Conservation (phyloP, 805 yeast species). For the Novakomyces olei region DNA sequence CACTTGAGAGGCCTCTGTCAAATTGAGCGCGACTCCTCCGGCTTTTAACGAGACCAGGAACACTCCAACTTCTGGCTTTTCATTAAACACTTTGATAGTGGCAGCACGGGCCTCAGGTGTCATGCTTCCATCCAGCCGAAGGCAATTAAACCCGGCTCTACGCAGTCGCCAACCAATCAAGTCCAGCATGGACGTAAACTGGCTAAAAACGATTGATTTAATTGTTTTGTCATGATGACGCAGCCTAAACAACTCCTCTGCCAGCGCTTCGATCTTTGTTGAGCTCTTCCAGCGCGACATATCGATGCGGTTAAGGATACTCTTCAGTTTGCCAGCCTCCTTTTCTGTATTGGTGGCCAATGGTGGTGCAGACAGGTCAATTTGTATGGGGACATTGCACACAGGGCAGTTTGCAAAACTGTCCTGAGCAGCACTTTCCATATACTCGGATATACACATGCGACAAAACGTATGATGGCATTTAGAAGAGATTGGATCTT, state of each 20-base stretch:
- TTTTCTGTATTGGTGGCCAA: no score
- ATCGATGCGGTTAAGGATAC: slow-evolving; percentile 70
- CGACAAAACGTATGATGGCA: slow-evolving; percentile 91
- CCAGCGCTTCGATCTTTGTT: slow-evolving; percentile 87
- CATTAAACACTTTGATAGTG: slow-evolving; percentile 79
- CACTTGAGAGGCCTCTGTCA: slow-evolving; percentile 94
- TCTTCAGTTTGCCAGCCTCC: slow-evolving; percentile 35
- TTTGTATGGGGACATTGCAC: slow-evolving; percentile 80
- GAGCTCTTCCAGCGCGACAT: slow-evolving; percentile 78
- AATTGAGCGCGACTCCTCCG: slow-evolving; percentile 92
- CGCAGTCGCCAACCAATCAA: slow-evolving; percentile 86
- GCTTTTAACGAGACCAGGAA: slow-evolving; percentile 89
- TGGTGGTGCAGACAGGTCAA: slow-evolving; percentile 73
- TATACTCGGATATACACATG: slow-evolving; percentile 73
- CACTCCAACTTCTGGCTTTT: slow-evolving; percentile 75
- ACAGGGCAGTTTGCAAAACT: slow-evolving; percentile 70
- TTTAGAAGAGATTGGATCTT: slow-evolving; percentile 83
- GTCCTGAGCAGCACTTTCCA: slow-evolving; percentile 39
- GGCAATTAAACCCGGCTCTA: slow-evolving; percentile 87
- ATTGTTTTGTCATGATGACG: slow-evolving; percentile 75
- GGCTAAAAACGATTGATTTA: slow-evolving; percentile 91
- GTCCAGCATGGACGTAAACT: slow-evolving; percentile 91
- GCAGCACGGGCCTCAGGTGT: slow-evolving; percentile 87
- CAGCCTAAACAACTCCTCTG: slow-evolving; percentile 72
- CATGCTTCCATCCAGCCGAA: slow-evolving; percentile 89